Base-by-base conservation (phyloP, 2,329 filamentous ascomycete species). In the Alternaria infectoria region DNA sequence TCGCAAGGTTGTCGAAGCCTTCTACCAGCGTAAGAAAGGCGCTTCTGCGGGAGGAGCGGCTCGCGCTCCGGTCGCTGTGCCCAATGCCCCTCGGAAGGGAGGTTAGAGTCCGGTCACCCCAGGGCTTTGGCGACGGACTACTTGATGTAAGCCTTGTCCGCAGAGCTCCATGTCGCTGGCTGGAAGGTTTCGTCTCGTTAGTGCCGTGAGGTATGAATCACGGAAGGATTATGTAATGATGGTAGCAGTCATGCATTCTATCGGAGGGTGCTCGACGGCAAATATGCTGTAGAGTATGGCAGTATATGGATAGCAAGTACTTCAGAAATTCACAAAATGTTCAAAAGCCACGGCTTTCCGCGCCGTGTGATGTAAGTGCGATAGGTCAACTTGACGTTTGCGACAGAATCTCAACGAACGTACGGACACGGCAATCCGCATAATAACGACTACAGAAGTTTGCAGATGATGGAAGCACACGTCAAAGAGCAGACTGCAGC, bases 1-100 rank as follows among this genome's bases (percentile, higher is more conserved):
- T 55, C 80, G 79, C 69, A 83, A 82, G 72, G 77, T 84, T 12
- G 74, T 85, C 25, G 83, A 84, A 64, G 81, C 80, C 58, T 78
- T 74, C 59, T 82, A 82, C 69, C 78, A 79, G 70, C 78, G 79
- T 69, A 85, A 84, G 65, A 79, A 74, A 62, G 68, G 64, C 12
- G 66, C 67, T 43, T 59, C 57, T 30, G 61, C 56, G 40, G 65
- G 45, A 49, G 71, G 61, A 47, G 66, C 64, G 17, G 65, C 66
- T 43, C 73, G 75, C 32, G 69, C 73, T 10, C 68, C 74, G 1
- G 74, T 77, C 17, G 74, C 75, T 26, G 74, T 73, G 19, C 75
- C 75, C 12, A 76, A 76, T 19, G 74, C 72, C 7, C 74, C 73
- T 17, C 58, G 73, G 47, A 77, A 77, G 57, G 75, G 75, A 5